Evolutionary conservation across 257 asterid species (phyloP).

Genomic region (Forsythia viridissima): DNA sequence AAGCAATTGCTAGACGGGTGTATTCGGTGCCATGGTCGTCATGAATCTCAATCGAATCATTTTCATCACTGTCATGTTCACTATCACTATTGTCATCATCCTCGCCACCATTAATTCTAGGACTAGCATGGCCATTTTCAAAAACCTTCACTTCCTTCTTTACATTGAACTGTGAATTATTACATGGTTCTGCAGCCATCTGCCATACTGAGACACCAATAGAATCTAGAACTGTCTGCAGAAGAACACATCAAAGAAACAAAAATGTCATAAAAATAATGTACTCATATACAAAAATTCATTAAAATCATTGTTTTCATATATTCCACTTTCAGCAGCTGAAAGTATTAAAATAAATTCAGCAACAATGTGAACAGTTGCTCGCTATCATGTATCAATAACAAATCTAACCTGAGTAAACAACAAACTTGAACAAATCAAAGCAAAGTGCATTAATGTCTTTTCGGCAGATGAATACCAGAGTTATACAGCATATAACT

Average conservation of each 20-base stretch:
- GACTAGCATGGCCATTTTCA: constrained; percentile 57
- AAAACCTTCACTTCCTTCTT: constrained; percentile 28
- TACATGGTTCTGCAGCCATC: constrained; percentile 74
- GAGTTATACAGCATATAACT: neutral
- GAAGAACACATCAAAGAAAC: constrained; percentile 13
- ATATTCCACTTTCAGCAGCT: neutral
- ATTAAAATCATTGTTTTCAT: neutral
- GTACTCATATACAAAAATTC: neutral
- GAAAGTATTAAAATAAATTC: neutral
- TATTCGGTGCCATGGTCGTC: constrained; percentile 34
- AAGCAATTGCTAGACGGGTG: constrained; percentile 71
- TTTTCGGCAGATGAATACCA: neutral
- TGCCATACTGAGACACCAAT: constrained; percentile 86
- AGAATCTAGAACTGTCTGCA: constrained; percentile 79
- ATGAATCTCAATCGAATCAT: constrained; percentile 36
- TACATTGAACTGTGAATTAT: constrained; percentile 19
- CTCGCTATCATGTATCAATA: neutral
- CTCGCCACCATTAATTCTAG: constrained; percentile 34
- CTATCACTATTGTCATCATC: constrained; percentile 55
- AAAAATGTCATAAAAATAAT: constrained; percentile 11
- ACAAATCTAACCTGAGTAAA: neutral
- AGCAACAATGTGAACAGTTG: neutral
- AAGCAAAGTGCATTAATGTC: neutral
- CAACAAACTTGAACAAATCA: neutral
- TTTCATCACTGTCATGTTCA: constrained; percentile 53